Conservation (phyloP, 202 grass and related monocot genomes). For the Miscanthus sacchariflorus region DNA sequence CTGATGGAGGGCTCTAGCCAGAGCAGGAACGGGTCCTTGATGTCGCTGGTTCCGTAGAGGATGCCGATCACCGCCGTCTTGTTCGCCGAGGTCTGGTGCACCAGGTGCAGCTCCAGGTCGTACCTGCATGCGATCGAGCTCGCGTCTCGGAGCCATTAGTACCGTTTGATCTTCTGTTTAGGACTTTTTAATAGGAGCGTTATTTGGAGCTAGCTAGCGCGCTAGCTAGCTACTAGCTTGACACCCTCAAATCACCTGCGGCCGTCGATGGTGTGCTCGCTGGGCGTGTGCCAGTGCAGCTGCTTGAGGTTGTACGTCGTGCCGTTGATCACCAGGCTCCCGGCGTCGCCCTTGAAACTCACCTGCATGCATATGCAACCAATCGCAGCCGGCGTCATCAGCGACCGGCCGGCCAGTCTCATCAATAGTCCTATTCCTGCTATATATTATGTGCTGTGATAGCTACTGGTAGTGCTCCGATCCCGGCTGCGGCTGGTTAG, state of each 20-base stretch:
- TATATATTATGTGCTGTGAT: too few species aligned
- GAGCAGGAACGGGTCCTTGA: conserved; percentile 44
- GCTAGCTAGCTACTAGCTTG: too few species aligned
- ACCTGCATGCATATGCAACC: conserved; percentile 15
- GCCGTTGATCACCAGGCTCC: conserved; percentile 55
- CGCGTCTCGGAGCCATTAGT: too few species aligned
- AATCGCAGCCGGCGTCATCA: too few species aligned
- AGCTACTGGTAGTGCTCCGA: too few species aligned
- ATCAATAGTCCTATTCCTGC: too few species aligned
- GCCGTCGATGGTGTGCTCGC: conserved; percentile 70
- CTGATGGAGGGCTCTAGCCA: conserved; percentile 51
- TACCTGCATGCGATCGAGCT: conserved; percentile 8
- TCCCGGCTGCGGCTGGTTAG: too few species aligned
- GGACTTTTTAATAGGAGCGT: too few species aligned
- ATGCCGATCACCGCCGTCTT: conserved; percentile 53
- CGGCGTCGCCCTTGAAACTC: conserved; percentile 53
- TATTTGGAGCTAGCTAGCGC: too few species aligned
- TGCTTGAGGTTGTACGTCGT: conserved; percentile 53
- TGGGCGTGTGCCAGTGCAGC: conserved; percentile 85
- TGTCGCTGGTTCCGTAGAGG: conserved; percentile 39
- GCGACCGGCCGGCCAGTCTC: too few species aligned
- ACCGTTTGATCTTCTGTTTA: too few species aligned
- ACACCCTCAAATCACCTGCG: not conserved
- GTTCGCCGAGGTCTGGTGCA: conserved; percentile 46
- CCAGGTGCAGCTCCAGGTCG: conserved; percentile 70